Percentiles rank a stretch among this genome's conserved stretches.
Conservation (phyloP, 768 basidiomycete genomes). For the Lanmaoa pseudosensibilis region DNA sequence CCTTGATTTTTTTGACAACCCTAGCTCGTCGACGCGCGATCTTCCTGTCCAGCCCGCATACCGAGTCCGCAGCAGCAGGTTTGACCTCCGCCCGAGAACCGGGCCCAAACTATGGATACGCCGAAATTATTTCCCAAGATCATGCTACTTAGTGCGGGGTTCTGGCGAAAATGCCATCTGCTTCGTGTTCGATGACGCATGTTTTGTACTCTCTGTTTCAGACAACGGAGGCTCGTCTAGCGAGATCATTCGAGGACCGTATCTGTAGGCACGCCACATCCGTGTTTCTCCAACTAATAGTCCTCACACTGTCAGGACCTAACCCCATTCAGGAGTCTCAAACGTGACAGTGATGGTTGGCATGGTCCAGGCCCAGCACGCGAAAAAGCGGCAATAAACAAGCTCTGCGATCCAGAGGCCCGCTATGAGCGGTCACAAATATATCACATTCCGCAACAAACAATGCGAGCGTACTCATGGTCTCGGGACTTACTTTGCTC, state of each 20-base stretch:
- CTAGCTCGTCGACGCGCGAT: not conserved
- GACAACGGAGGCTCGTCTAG: constrained; percentile 94
- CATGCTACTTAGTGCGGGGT: constrained; percentile 70
- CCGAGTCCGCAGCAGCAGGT: not conserved
- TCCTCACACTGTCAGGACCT: not conserved
- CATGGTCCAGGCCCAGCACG: not conserved
- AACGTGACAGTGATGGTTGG: not conserved
- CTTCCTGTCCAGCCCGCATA: not conserved
- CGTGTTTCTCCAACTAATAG: constrained; percentile 4
- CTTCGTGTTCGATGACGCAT: constrained; percentile 73
- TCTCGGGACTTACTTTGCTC: not conserved
- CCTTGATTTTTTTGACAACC: not conserved
- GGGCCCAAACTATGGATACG: too few species aligned
- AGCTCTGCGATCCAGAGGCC: not conserved
- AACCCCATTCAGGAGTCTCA: not conserved
- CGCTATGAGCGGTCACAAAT: not conserved
- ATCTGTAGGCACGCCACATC: constrained; percentile 41
- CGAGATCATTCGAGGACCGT: constrained; percentile 78
- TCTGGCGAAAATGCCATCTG: constrained; percentile 79
- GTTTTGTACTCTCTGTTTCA: constrained; percentile 86
- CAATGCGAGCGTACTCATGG: not conserved
- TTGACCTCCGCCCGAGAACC: not conserved
- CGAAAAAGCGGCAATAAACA: not conserved
- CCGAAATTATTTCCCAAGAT: not conserved
- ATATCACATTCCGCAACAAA: not conserved